Conservation (phyloP, 805 yeast species). For the Candida succiphila region DNA sequence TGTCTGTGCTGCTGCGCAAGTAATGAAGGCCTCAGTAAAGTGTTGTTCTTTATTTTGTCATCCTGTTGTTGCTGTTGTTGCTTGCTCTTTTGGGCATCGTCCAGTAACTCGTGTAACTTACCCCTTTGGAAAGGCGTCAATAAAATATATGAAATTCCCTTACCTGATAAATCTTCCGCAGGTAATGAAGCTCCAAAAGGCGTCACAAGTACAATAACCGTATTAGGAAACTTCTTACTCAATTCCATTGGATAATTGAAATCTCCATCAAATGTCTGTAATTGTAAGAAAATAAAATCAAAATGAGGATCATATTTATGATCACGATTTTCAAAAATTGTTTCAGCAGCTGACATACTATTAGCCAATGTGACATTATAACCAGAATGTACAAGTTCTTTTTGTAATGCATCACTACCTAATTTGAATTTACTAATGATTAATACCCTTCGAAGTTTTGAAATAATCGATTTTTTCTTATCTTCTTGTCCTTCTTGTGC, state of each 20-base stretch:
- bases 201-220: background rate
- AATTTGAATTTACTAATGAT: slow-evolving; percentile 24
- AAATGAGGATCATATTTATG: too few relatives aligned
- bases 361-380: slow-evolving; percentile 20
- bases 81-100: background rate
- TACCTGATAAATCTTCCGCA: background rate
- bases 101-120: slow-evolving; percentile 9
- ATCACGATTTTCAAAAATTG: background rate
- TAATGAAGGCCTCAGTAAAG: too few relatives aligned
- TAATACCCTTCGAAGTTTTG: too few relatives aligned
- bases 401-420: slow-evolving; percentile 22
- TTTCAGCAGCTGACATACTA: slow-evolving; percentile 5
- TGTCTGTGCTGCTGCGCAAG: too few relatives aligned
- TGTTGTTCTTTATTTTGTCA: background rate
- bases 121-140: slow-evolving; percentile 11
- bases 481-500: slow-evolving; percentile 4
- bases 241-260: background rate
- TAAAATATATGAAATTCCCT: slow-evolving; percentile 5
- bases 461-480: slow-evolving; percentile 5
- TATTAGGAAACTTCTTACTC: background rate
- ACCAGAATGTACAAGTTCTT: slow-evolving; percentile 25
- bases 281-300: slow-evolving; percentile 3
- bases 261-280: background rate
- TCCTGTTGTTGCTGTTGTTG: background rate
- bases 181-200: slow-evolving; percentile 8